Conservation (phyloP, 2,329 filamentous ascomycete genomes). For the Trichophyton schoenleinii region DNA sequence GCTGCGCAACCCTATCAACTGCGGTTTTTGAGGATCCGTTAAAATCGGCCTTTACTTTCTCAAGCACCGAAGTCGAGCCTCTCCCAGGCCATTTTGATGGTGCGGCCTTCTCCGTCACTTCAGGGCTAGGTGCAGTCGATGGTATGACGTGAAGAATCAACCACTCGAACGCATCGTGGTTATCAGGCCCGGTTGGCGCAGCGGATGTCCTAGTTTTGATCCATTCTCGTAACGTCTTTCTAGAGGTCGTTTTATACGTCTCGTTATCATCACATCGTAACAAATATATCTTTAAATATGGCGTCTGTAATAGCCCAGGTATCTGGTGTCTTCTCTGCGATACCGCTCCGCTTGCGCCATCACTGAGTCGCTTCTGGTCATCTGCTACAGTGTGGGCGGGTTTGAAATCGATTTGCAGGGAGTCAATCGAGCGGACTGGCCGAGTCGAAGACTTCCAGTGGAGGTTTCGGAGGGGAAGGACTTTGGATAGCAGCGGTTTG, state of each 20-base stretch:
- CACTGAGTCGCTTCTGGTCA: constrained; percentile 26
- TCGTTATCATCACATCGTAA: constrained; percentile 94
- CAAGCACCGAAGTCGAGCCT: constrained; percentile 68
- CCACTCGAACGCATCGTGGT: constrained; percentile 95
- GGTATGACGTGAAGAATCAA: constrained; percentile 87
- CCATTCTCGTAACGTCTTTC: constrained; percentile 79
- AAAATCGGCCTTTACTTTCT: constrained; percentile 84
- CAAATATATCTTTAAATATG: constrained; percentile 82
- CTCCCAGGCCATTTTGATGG: constrained; percentile 64
- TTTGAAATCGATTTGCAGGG: constrained; percentile 80
- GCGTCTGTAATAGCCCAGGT: constrained; percentile 78
- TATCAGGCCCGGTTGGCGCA: constrained; percentile 57
- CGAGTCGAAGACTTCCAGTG: constrained; percentile 95
- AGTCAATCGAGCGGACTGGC: constrained; percentile 83
- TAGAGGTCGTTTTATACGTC: constrained; percentile 68
- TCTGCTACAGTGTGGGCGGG: constrained; percentile 40
- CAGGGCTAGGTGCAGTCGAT: constrained; percentile 69
- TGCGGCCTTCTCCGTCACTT: constrained; percentile 52
- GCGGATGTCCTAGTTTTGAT: constrained; percentile 59
- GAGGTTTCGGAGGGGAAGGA: constrained; percentile 76
- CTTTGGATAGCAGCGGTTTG: constrained; percentile 60
- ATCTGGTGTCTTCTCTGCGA: constrained; percentile 75
- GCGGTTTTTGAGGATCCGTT: constrained; percentile 62
- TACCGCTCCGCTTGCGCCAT: constrained; percentile 24
- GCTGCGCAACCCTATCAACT: constrained; percentile 69